Evolutionary conservation across 2,329 filamentous ascomycete genomes (phyloP), one percentile per base, ranked within the genome.

Genomic region (Tolypocladium tropicale): DNA sequence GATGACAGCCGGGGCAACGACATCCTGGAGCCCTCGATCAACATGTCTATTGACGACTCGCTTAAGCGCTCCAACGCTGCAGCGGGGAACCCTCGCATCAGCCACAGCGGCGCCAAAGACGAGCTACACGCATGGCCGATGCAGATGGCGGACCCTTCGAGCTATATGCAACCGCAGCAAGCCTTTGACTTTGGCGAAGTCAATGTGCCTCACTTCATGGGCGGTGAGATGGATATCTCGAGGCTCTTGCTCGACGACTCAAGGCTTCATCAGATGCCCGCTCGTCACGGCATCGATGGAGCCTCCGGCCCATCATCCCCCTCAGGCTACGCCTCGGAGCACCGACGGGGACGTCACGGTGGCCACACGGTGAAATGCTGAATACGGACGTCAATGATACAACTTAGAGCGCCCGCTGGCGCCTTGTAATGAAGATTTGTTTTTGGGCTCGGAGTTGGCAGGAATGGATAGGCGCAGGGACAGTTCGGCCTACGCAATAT

Each of bases 171-270:
- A 14, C 58, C 63, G 0, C 36, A 57, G 51, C 68, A 63, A 18
- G 64, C 67, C 18, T 72, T 78, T 33, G 77, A 81, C 43, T 76
- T 78, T 69, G 68, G 65, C 39, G 78, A 80, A 48, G 62, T 65
- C 6, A 64, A 70, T 11, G 65, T 67, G 4, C 64, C 72, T 3
- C 72, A 76, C 3, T 70, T 75, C 55, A 66, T 74, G 51, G 73
- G 73, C 4, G 76, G 79, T 18, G 82, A 84, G 64, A 85, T 85
- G 82, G 82, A 82, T 53, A 83, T 85, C 50, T 81, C 80, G 18
- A 76, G 82, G 14, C 71, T 85, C 2, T 66, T 85, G 2, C 72
- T 84, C n/a, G 80, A 84, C 54, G 80, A 83, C 59, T 68, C 70
- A 4, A 72, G 72, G 56, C 56, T 67, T 3, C 56, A 58, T 10